Base-by-base conservation (phyloP, 108 stramenopile species). In the Stephanodiscus minutulus region DNA sequence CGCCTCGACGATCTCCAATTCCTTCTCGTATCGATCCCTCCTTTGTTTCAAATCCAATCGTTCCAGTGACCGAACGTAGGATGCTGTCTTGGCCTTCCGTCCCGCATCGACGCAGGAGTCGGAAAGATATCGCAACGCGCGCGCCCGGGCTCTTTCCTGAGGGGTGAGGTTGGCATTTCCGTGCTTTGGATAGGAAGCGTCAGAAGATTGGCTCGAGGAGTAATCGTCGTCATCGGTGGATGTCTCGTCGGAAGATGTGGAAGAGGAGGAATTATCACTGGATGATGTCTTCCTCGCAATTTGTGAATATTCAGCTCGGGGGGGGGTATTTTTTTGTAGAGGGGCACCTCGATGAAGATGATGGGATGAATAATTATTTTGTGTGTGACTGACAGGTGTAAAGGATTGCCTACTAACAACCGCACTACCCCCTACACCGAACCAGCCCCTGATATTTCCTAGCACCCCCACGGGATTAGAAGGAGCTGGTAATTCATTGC, bases 21-120 rank as follows among this genome's bases (percentile, higher is more conserved):
- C 78, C 18, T 72, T 67, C 31, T 72, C 78, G 10, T 57, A 72
- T 10, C 78, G 61, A 68, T 79, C 78, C 66, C 72, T 72, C 58
- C 66, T 68, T 62, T 72, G 39, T 50, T 72, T 79, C 66, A 79
- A 64, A 57, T 79, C 78, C 22, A 79, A 58, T 52, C 66, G 66
- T n/a, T 79, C 78, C 21, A 79, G 50, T 55, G 72, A 71, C 43
- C 72, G 59, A 37, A 79, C 43, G 52, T 79, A 79, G 12, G 78
- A 79, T 31, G 65, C 33, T 12, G 78, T 79, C 44, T 79, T 79
- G 27, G 78, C 56, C 39, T 64, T 72, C 7, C 78, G 57, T 10
- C 78, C 78, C 37, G 78, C 66, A 47, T 79, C 78, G 17, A 79
- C 71, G 61, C 78, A 79, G 31, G 78, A 79, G 22, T 79, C 68